phyloP scores from a whole-genome alignment of 768 basidiomycete genomes.

The Phanerodontia chrysosporium region DNA sequence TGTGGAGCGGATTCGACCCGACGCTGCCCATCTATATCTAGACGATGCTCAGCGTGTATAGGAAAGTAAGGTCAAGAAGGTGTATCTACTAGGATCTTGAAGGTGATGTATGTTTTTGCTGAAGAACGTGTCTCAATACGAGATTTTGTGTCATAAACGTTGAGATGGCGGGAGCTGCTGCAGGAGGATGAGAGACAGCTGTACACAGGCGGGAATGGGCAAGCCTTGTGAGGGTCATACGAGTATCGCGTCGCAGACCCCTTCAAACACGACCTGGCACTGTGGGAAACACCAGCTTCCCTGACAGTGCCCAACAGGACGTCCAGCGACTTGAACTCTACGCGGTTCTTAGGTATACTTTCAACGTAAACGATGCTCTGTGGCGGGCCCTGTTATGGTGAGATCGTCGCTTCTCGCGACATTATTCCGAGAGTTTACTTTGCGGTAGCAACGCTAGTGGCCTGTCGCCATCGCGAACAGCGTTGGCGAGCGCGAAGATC shows the following conservation, averaged over 20 bases:
- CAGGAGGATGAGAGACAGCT: no score
- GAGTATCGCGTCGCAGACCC: not conserved
- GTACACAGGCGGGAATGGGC: not conserved
- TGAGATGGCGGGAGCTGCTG: no score
- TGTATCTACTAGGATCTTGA: not conserved
- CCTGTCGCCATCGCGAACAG: not conserved
- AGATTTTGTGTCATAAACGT: not conserved
- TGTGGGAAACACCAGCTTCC: not conserved
- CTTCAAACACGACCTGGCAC: not conserved
- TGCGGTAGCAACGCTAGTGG: conserved; percentile 6
- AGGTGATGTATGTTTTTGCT: not conserved
- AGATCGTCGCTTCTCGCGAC: conserved; percentile 1
- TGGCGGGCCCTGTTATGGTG: not conserved
- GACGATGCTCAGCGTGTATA: not conserved
- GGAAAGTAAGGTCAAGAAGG: not conserved
- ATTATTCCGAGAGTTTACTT: not conserved
- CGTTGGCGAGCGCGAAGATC: not conserved
- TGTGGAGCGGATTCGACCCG: conserved; percentile 74
- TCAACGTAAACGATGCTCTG: not conserved
- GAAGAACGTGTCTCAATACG: not conserved
- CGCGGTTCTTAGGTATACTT: not conserved
- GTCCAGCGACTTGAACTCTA: not conserved
- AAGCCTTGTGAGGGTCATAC: not conserved
- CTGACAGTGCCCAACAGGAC: not conserved
- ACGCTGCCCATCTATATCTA: conserved; percentile 77